Conservation (phyloP, 192 early-diverging fungal genomes). For the Haplosporangium gracile region DNA sequence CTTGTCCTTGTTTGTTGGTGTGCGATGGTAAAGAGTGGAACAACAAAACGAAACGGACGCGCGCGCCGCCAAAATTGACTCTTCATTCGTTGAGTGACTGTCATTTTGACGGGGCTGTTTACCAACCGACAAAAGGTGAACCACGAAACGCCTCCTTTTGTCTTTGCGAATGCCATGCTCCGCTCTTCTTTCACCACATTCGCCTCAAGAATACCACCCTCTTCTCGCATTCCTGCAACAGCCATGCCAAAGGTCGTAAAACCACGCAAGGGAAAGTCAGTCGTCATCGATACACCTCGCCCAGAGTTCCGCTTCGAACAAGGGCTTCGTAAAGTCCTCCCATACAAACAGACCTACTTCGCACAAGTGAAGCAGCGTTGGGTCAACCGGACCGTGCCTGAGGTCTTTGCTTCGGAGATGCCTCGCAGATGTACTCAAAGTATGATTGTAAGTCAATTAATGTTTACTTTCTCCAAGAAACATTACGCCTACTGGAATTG, state of each 20-base stretch:
- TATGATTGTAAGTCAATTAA: conserved; percentile 38
- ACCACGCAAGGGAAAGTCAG: conserved; percentile 15
- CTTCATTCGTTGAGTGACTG: not conserved
- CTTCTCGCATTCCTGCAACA: not conserved
- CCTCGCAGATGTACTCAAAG: conserved; percentile 38
- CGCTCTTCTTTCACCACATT: not conserved
- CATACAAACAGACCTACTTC: conserved; percentile 37
- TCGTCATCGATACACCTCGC: not conserved
- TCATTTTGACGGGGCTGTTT: not conserved
- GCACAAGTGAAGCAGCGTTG: conserved; percentile 51
- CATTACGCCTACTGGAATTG: not conserved
- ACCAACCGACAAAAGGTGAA: not conserved
- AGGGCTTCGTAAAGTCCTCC: conserved; percentile 43
- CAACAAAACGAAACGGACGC: not conserved
- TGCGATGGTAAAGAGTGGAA: not conserved
- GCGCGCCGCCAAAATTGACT: not conserved
- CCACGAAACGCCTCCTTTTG: not conserved
- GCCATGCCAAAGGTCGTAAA: conserved; percentile 37
- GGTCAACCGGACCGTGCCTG: conserved; percentile 41
- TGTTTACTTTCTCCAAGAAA: not conserved
- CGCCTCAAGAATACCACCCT: not conserved
- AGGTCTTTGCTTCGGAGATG: conserved; percentile 54
- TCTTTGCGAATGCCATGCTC: not conserved
- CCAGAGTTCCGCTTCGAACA: conserved; percentile 40
- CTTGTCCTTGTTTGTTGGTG: not conserved